Evolutionary conservation across 805 yeast species (phyloP).

Genomic region (Teunomyces barrocoloradensis): DNA sequence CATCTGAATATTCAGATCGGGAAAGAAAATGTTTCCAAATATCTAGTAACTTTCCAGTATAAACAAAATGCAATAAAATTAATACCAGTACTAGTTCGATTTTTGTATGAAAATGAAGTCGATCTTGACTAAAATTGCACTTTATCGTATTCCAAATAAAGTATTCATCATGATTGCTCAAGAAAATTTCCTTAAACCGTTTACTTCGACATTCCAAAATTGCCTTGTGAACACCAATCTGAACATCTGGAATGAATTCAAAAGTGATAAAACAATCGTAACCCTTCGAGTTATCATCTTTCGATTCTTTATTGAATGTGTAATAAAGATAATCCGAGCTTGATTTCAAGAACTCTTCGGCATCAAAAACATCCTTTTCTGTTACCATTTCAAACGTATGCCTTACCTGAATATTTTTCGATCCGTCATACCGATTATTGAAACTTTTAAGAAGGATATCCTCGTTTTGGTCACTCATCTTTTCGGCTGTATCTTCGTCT

Average conservation of each 20-base stretch:
- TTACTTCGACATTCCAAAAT: conserved; percentile 32
- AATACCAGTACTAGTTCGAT: conserved; percentile 39
- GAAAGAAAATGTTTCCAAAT: conserved; percentile 45
- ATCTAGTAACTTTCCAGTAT: conserved; percentile 45
- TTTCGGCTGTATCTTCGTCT: background rate
- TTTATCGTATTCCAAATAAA: conserved; percentile 13
- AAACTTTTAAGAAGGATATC: background rate
- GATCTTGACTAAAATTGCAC: background rate
- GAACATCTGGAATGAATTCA: conserved; percentile 16
- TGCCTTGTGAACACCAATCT: conserved; percentile 35
- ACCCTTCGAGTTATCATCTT: conserved; percentile 17
- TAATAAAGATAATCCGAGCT: background rate
- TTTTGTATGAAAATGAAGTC: conserved; percentile 15
- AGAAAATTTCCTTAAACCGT: conserved; percentile 22
- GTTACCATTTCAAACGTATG: conserved; percentile 1
- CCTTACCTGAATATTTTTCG: background rate
- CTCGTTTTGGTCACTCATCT: background rate
- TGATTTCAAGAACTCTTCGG: background rate
- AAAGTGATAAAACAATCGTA: conserved; percentile 36
- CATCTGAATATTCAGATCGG: conserved; percentile 8
- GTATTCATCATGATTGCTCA: conserved; percentile 11
- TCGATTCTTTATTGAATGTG: background rate
- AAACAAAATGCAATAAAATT: conserved; percentile 43
- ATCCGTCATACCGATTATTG: background rate
- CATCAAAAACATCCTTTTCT: background rate